phyloP scores from a whole-genome alignment of 179 eudicot species.

The Actinidia chinensis region DNA sequence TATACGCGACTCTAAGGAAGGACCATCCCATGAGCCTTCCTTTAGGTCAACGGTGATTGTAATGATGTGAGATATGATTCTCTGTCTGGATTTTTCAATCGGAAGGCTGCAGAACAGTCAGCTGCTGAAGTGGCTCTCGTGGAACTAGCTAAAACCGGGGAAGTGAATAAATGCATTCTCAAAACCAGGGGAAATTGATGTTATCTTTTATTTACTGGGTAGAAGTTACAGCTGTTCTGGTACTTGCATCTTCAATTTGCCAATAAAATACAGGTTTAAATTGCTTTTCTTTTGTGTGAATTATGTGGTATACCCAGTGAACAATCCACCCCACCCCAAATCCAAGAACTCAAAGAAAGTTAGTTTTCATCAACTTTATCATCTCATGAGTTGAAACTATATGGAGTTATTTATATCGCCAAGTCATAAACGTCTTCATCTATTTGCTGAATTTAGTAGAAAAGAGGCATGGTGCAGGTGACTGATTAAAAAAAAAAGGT shows the following conservation, averaged over 20 bases:
- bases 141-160: slow-evolving; percentile 50
- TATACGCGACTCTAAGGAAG: slow-evolving; percentile 85
- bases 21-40: slow-evolving; percentile 86
- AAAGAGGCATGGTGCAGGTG: no score
- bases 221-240: neutral
- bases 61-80: slow-evolving; percentile 66
- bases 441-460: no score
- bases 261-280: neutral
- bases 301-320: no score
- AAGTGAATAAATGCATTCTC: slow-evolving; percentile 45
- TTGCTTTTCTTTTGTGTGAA: no score
- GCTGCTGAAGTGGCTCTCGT: slow-evolving; percentile 93
- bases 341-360: no score
- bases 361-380: no score
- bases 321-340: no score
- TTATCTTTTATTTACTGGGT: neutral
- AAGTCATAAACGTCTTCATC: no score
- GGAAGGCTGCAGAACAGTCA: slow-evolving; percentile 98
- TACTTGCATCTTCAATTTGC: neutral
- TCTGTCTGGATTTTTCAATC: slow-evolving; percentile 73
- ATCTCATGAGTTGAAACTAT: no score
- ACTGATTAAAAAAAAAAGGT: no score
- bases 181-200: slow-evolving; percentile 71
- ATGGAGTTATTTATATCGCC: no score
- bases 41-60: slow-evolving; percentile 84